phyloP scores from a whole-genome alignment of 345 rosid genomes.

The Firmiana major region DNA sequence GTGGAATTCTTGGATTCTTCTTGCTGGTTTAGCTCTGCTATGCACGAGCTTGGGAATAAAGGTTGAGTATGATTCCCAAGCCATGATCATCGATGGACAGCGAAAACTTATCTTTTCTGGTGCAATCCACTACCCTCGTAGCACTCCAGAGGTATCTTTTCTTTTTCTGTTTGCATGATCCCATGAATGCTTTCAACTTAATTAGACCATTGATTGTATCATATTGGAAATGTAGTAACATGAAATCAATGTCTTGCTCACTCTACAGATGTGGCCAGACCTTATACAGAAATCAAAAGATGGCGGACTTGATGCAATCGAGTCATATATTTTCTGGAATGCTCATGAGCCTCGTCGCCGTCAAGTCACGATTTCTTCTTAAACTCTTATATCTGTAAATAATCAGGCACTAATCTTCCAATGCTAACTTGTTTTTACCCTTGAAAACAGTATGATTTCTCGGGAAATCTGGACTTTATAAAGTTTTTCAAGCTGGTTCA shows the following conservation, averaged over 20 bases:
- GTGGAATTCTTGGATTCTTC: background rate
- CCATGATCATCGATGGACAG: conserved; percentile 49
- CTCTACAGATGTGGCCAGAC: conserved; percentile 55
- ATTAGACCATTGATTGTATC: background rate
- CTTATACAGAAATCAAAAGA: conserved; percentile 46
- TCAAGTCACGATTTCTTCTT: conserved; percentile 2
- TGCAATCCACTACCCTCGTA: conserved; percentile 49
- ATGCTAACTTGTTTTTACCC: background rate
- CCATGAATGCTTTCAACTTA: background rate
- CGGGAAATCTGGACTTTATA: conserved; percentile 39
- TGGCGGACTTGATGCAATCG: conserved; percentile 52
- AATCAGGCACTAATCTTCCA: background rate
- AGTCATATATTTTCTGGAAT: conserved; percentile 55
- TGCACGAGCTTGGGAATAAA: background rate
- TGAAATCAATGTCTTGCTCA: background rate
- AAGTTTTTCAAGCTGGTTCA: conserved; percentile 40
- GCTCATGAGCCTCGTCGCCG: conserved; percentile 49
- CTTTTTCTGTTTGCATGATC: background rate
- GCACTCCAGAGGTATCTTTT: conserved; percentile 39
- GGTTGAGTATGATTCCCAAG: conserved; percentile 6
- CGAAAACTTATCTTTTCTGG: conserved; percentile 41
- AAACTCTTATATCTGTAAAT: background rate
- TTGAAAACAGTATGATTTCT: conserved; percentile 33
- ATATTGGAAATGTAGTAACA: background rate
- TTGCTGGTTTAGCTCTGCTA: background rate